A percentile compares a stretch with the other conserved stretches of the same genome.
Conservation (phyloP, 2,329 filamentous ascomycete species). For the Fusarium tricinctum region DNA sequence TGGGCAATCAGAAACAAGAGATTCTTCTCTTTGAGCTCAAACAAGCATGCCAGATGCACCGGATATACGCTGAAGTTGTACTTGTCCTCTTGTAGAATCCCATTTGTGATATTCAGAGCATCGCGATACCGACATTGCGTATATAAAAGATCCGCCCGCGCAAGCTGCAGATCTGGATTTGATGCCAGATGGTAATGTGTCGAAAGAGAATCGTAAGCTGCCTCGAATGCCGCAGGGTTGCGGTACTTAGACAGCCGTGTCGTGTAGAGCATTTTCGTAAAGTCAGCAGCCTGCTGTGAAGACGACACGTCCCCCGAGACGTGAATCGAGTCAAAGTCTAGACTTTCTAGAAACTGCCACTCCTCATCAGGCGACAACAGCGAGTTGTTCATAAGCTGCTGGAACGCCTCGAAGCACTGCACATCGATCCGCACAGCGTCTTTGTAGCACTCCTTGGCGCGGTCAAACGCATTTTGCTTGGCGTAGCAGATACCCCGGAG, state of each 20-base stretch:
- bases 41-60: conserved; percentile 89
- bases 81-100: conserved; percentile 84
- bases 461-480: conserved; percentile 96
- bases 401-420: conserved; percentile 97
- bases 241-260: conserved; percentile 96
- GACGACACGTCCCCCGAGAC: conserved; percentile 74
- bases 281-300: conserved; percentile 90
- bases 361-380: conserved; percentile 92
- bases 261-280: conserved; percentile 96
- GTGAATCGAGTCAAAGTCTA: conserved; percentile 89
- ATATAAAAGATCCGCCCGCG: conserved; percentile 90
- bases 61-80: conserved; percentile 93
- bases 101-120: conserved; percentile 85
- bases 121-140: conserved; percentile 95
- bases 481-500: conserved; percentile 93
- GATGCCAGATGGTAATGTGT: conserved; percentile 90
- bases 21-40: conserved; percentile 89
- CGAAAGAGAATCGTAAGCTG: conserved; percentile 89
- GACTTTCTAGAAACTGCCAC: conserved; percentile 86
- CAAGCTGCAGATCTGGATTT: conserved; percentile 91
- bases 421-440: conserved; percentile 97
- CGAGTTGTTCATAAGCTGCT: conserved; percentile 97
- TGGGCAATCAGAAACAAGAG: conserved; percentile 92
- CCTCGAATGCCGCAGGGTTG: conserved; percentile 84
- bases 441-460: conserved; percentile 98